A percentile compares a stretch with the other conserved stretches of the same genome.
These are phyloP conservation scores for Trichomonas vaginalis DNA, from an alignment of 208 protist genomes.

Conservation along the genomic window DNA sequence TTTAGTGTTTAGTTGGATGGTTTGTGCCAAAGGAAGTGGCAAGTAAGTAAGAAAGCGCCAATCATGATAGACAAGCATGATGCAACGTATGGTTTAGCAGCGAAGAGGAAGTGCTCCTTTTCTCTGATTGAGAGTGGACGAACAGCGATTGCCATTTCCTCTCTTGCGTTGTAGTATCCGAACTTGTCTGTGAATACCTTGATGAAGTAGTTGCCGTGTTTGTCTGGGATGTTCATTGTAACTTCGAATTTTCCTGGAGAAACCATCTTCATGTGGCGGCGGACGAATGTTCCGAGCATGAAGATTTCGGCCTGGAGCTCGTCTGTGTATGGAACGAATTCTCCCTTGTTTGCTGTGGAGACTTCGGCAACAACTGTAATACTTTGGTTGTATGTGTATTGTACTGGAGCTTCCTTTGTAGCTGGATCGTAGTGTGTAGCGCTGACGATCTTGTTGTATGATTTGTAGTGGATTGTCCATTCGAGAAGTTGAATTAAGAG, in stretches of 20 bases:
- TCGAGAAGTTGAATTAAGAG: not conserved
- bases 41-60: not conserved
- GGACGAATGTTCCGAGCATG: conserved; percentile 4
- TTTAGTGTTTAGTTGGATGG: not conserved
- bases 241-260: not conserved
- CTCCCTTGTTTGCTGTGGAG: not conserved
- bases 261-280: not conserved
- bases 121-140: not conserved
- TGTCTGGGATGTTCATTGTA: not conserved
- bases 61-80: not conserved
- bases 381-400: not conserved
- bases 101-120: not conserved
- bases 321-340: not conserved
- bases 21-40: conserved; percentile 9
- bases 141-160: conserved; percentile 14
- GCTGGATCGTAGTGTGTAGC: not conserved
- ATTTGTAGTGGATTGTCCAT: not conserved
- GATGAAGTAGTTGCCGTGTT: not conserved
- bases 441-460: not conserved
- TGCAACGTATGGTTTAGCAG: not conserved
- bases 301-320: not conserved
- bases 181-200: not conserved
- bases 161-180: not conserved
- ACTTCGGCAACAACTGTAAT: not conserved
- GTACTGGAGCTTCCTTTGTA: not conserved